Conservation (phyloP, 148 eudicot species). For the Hydrangea macrophylla region DNA sequence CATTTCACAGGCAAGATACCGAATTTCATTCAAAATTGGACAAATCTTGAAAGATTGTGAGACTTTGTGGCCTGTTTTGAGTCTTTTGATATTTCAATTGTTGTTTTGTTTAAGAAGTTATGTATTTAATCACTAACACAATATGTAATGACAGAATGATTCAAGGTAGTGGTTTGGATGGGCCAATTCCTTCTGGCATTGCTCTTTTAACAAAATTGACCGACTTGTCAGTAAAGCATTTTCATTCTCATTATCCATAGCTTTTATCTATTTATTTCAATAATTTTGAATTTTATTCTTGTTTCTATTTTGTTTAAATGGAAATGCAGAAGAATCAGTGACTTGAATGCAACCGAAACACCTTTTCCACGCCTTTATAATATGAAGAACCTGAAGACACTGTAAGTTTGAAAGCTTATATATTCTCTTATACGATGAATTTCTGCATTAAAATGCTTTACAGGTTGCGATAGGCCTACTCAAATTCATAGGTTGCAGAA, state of each 20-base stretch:
- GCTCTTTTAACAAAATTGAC: constrained; percentile 23
- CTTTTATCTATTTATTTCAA: not conserved
- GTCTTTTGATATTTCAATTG: not conserved
- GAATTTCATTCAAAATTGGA: constrained; percentile 31
- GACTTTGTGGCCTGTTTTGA: not conserved
- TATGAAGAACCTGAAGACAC: not conserved
- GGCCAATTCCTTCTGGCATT: constrained; percentile 36
- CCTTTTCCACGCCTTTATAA: constrained; percentile 16
- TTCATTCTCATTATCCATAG: not conserved
- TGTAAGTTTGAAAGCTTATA: constrained; percentile 18
- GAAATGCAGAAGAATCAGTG: constrained; percentile 32
- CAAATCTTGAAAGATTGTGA: constrained; percentile 27
- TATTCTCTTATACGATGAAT: not conserved
- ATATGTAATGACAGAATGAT: constrained; percentile 18
- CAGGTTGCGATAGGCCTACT: too few species aligned
- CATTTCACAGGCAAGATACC: constrained; percentile 35
- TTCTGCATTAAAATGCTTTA: too few species aligned
- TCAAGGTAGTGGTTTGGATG: constrained; percentile 32
- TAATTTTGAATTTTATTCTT: not conserved
- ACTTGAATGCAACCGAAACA: constrained; percentile 20
- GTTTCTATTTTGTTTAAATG: not conserved
- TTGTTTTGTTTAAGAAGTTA: not conserved
- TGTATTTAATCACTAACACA: not conserved
- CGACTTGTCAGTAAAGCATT: constrained; percentile 26
- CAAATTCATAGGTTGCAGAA: too few species aligned